These are phyloP conservation scores for Catharanthus roseus DNA, from an alignment of 257 asterid genomes.

Conservation along the genomic window DNA sequence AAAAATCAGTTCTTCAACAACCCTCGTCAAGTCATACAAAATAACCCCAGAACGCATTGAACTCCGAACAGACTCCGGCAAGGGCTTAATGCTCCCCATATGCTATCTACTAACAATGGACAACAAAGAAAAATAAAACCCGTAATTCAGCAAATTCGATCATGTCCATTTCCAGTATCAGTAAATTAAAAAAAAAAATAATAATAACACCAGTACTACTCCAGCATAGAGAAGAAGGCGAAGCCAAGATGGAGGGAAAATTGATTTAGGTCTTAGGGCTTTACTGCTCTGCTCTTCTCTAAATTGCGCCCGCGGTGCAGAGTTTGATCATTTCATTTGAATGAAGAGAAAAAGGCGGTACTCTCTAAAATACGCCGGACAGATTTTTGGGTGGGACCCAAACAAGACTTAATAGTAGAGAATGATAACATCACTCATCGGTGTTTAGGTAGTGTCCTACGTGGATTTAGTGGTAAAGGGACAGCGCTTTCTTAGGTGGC, in stretches of 20 bases:
- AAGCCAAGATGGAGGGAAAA: slow-evolving; percentile 16
- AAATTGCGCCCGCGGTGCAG: neutral
- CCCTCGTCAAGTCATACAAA: slow-evolving; percentile 66
- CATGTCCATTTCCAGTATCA: neutral
- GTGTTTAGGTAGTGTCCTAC: neutral
- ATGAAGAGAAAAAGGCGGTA: slow-evolving; percentile 16
- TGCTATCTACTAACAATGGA: slow-evolving; percentile 6
- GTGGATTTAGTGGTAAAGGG: slow-evolving; percentile 3
- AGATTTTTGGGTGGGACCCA: slow-evolving; percentile 8
- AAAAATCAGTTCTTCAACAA: slow-evolving; percentile 79
- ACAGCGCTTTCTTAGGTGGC: neutral
- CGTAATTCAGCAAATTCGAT: neutral
- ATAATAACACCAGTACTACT: too few relatives aligned
- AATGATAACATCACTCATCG: slow-evolving; percentile 9
- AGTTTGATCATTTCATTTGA: slow-evolving; percentile 5
- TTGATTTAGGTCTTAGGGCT: slow-evolving; percentile 18
- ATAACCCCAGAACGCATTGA: slow-evolving; percentile 70
- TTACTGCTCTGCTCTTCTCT: neutral
- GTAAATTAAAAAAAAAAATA: neutral
- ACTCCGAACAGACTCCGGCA: slow-evolving; percentile 66
- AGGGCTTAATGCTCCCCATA: slow-evolving; percentile 61
- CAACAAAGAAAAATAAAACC: neutral
- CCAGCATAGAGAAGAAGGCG: neutral
- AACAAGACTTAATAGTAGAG: neutral
- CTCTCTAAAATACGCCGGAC: neutral